Conservation (phyloP, 2,329 filamentous ascomycete genomes). For the Lachnellula cervina region DNA sequence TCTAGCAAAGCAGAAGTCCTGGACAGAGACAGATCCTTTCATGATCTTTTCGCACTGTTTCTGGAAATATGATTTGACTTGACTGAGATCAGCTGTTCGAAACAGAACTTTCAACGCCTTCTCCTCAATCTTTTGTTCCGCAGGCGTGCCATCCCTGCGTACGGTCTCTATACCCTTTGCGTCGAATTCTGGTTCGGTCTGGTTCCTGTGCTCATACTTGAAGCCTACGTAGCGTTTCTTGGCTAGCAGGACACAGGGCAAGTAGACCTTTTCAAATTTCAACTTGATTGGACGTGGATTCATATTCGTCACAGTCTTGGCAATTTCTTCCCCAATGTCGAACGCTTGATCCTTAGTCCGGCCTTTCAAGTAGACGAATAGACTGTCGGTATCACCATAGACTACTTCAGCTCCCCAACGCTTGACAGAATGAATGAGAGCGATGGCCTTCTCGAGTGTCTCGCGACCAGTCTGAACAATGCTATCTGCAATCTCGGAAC, state of each 20-base stretch:
- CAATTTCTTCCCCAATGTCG: slow-evolving; percentile 86
- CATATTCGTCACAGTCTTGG: slow-evolving; percentile 76
- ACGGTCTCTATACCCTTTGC: slow-evolving; percentile 99
- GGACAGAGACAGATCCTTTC: slow-evolving; percentile 78
- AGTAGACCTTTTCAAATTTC: slow-evolving; percentile 98
- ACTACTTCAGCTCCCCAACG: slow-evolving; percentile 95
- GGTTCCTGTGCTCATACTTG: slow-evolving; percentile 79
- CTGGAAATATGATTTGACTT: slow-evolving; percentile 88
- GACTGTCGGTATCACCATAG: slow-evolving; percentile 93
- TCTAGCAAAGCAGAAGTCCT: slow-evolving; percentile 93
- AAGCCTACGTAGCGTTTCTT: slow-evolving; percentile 99
- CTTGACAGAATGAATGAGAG: slow-evolving; percentile 80
- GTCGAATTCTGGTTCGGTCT: slow-evolving; percentile 82
- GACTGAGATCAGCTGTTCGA: slow-evolving; percentile 79
- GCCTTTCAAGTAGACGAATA: slow-evolving; percentile 87
- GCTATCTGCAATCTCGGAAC: slow-evolving; percentile 94
- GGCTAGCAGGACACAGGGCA: slow-evolving; percentile 86
- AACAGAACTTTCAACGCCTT: slow-evolving; percentile 86
- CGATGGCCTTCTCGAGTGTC: slow-evolving; percentile 89
- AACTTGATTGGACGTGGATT: slow-evolving; percentile 92
- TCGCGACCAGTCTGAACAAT: slow-evolving; percentile 96
- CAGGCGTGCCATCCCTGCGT: slow-evolving; percentile 86
- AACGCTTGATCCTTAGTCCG: slow-evolving; percentile 86
- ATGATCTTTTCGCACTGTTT: slow-evolving; percentile 88
- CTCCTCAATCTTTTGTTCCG: slow-evolving; percentile 95